Base-by-base conservation (phyloP, 495 filamentous ascomycete genomes). In the Parachaetomium inaequale region DNA sequence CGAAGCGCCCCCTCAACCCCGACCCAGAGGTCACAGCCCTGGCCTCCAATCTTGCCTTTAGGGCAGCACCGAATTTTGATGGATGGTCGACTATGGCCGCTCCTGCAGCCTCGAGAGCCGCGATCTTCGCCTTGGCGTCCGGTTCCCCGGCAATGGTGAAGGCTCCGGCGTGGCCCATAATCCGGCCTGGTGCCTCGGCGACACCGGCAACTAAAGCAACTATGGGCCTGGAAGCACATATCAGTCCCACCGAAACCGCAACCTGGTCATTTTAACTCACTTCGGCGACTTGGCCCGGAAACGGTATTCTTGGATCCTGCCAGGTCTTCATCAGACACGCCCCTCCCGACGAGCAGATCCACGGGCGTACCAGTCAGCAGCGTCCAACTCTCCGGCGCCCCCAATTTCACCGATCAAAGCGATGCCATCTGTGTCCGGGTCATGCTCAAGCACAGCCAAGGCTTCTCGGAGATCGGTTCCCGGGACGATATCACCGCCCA, bases 111-210 rank as follows among this genome's bases (percentile, higher is more conserved):
- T 88, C 75, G n/a, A 95, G 80, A 17, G 82, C 81, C 25, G 81
- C 78, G 58, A 89, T 85, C 74, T 95, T 95, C 15, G 78, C 78
- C 31, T 75, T 73, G 0, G 87, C 84, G 59, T 80, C 79, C 8
- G 85, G 85, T 63, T 95, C 90, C 17, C 87, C 87, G 10, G 84
- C 77, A 0, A 84, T 79, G 32, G 82, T 79, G 76, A 90, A 90
- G 34, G 92, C 92, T 17, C 92, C 92, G 15, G 91, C 89, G 74
- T 96, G 92, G 21, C 92, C 92, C 91, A 96, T 94, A 36, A 92
- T 81, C n/a, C 82, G 81, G 1, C 88, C 87, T 17, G 78, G 74
- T 7, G 81, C 79, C 36, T 90, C 88, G 36, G 85, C 74, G 34
- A 87, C 68, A 1, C 92, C 92, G 29, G 85, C 90, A 46, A 96